Percentiles rank a stretch among this genome's conserved stretches.
phyloP scores from a whole-genome alignment of 805 yeast species.

The Starmerella etchellsii region DNA sequence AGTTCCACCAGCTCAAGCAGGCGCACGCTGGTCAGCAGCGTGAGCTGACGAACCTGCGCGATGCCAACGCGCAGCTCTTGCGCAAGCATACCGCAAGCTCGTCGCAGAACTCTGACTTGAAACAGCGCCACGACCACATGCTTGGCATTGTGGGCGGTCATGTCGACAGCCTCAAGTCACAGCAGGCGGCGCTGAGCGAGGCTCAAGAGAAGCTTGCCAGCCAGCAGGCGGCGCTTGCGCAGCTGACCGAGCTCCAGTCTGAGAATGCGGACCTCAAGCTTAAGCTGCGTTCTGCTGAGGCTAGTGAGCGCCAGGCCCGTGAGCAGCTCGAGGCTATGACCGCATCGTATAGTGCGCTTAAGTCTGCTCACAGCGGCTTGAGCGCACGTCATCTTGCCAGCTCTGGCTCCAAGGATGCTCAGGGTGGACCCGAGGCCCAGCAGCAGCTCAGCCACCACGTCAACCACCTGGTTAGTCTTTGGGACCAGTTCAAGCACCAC shows the following conservation, averaged over 20 bases:
- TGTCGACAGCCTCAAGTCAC: constrained; percentile 13
- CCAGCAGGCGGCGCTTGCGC: constrained; percentile 14
- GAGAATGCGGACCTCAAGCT: constrained; percentile 19
- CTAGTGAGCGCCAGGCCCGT: constrained; percentile 14
- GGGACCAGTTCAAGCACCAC: constrained; percentile 10
- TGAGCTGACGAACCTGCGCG: constrained; percentile 12
- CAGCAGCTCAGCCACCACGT: constrained; percentile 12
- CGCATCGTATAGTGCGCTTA: constrained; percentile 9
- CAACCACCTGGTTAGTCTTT: constrained; percentile 7
- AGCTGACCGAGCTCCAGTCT: constrained; percentile 8
- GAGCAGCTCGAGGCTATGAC: constrained; percentile 17
- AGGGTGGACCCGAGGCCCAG: constrained; percentile 4
- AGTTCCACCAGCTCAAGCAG: constrained; percentile 14
- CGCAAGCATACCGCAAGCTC: constrained; percentile 8
- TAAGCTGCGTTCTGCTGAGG: constrained; percentile 15
- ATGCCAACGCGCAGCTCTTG: constrained; percentile 13
- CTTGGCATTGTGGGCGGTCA: constrained; percentile 17
- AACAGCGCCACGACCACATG: constrained; percentile 11
- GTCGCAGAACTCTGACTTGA: constrained; percentile 12
- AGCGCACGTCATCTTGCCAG: constrained; percentile 14
- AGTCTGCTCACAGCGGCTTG: constrained; percentile 19
- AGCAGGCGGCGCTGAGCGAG: constrained; percentile 14
- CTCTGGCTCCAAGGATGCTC: not conserved
- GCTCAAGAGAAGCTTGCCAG: constrained; percentile 13
- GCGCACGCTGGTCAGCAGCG: constrained; percentile 13